Evolutionary conservation across 306 rosid species (phyloP), one percentile per base, ranked within the genome.

Genomic region (Cotoneaster glaucophyllus): DNA sequence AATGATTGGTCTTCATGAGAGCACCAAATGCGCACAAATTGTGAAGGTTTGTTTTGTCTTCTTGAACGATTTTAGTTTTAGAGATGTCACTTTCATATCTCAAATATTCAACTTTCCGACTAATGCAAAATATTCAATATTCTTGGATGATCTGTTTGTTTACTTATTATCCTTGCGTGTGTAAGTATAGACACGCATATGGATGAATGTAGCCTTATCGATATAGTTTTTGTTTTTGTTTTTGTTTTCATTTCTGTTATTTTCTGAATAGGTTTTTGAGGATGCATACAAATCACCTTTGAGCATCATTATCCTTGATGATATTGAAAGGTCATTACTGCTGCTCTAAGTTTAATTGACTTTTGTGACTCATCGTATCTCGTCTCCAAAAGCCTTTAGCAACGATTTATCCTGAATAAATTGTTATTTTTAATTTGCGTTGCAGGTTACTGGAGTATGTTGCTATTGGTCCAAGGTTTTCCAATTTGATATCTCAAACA

Each of bases 211-310:
- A 71, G 58, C 59, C 59, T 78, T 37, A 17, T 29, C n/a, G 8
- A 48, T 25, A 25, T 25, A 48, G 32, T 7, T 22, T 19, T 14
- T 14, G 31, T 34, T 41, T 12, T 24, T 70, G 14, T 54, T 5
- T 31, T 17, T 13, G 3, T 67, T 70, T 54, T 11, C 22, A 18
- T 39, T 29, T n/a, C 18, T 75, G 41, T 22, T 77, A 63, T 66
- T 72, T 71, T 85, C 37, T 73, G 22, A 14, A 77, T 74, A 96
- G 99, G 90, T 92, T 77, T 96, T 96, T 84, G 99, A 96, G 88
- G 99, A 96, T 84, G 99, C 98, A 43, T 90, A 96, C 90, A 92
- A 91, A 86, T 96, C 98, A 65, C 99, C 99, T 18, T 73, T 90
- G 90, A 96, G 99, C 86, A 90, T 96, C 63, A 86, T 96, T 72